These are phyloP conservation scores for Nakazawaea ishiwadae DNA, from an alignment of 805 yeast species.

Conservation along the genomic window DNA sequence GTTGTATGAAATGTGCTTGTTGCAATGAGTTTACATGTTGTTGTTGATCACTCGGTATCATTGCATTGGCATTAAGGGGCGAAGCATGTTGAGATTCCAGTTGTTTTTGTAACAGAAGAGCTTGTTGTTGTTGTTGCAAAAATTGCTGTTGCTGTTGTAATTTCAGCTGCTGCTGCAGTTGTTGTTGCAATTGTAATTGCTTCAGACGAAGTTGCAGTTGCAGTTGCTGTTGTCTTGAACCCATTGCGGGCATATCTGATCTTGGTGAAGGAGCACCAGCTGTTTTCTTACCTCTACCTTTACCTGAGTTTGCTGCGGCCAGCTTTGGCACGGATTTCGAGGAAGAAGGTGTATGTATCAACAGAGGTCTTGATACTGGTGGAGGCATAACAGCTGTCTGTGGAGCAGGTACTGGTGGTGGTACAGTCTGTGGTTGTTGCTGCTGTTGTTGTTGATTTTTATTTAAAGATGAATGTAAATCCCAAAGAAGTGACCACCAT, in stretches of 20 bases:
- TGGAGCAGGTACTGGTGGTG: constrained; percentile 9
- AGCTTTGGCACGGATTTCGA: too few relatives aligned
- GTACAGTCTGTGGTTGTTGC: constrained; percentile 3
- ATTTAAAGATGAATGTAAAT: constrained; percentile 40
- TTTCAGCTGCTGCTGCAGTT: constrained; percentile 19
- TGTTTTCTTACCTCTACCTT: not conserved
- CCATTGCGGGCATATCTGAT: too few relatives aligned
- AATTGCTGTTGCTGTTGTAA: constrained; percentile 12
- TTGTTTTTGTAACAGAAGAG: not conserved
- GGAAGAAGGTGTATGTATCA: too few relatives aligned
- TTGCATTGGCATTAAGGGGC: not conserved
- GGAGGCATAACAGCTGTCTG: constrained; percentile 12
- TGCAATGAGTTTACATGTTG: not conserved
- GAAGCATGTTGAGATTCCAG: not conserved
- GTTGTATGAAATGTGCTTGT: constrained; percentile 1
- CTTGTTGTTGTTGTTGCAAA: constrained; percentile 5
- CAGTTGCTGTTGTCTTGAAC: too few relatives aligned
- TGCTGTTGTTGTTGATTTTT: constrained; percentile 13
- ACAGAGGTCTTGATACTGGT: constrained; percentile 9
- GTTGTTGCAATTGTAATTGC: constrained; percentile 17
- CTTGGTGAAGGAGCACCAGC: not conserved
- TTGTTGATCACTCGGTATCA: not conserved
- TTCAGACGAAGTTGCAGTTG: constrained; percentile 14
- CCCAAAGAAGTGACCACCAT: constrained; percentile 54
- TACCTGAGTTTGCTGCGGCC: too few relatives aligned